phyloP scores from a whole-genome alignment of 2,329 filamentous ascomycete species.

The Epichloe uncinata region DNA sequence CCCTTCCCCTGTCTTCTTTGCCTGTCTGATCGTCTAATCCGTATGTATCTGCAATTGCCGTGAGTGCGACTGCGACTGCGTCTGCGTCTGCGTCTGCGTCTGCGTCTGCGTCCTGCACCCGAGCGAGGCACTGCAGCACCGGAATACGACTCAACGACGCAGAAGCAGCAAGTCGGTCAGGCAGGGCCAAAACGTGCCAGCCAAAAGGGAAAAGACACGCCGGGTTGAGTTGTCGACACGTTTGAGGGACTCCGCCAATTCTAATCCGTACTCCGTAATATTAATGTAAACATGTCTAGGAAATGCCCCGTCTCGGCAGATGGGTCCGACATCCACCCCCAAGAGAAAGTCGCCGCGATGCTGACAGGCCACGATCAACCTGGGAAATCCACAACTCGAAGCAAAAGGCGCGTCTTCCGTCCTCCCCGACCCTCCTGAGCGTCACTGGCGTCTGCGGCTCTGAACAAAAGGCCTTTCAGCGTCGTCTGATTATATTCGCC shows the following conservation, averaged over 20 bases:
- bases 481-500: constrained; percentile 8
- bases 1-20: no score
- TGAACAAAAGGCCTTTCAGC: constrained; percentile 2
- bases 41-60: not conserved
- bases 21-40: not conserved
- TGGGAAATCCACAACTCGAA: not conserved
- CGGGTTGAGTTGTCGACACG: not conserved
- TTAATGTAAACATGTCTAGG: not conserved
- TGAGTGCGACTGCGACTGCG: not conserved
- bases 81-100: not conserved
- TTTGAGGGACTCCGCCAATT: not conserved
- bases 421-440: constrained; percentile 5
- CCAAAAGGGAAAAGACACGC: not conserved
- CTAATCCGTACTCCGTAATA: no score
- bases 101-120: not conserved
- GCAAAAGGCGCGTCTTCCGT: not conserved
- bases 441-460: constrained; percentile 2
- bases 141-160: not conserved
- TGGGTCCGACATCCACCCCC: not conserved
- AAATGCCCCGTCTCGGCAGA: not conserved
- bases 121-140: not conserved
- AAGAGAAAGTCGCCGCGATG: not conserved
- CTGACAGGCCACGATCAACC: not conserved
- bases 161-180: not conserved
- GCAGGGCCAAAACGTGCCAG: not conserved